These are phyloP conservation scores for Plasmodium cynomolgi DNA, from an alignment of 169 alveolate genomes.

Conservation along the genomic window DNA sequence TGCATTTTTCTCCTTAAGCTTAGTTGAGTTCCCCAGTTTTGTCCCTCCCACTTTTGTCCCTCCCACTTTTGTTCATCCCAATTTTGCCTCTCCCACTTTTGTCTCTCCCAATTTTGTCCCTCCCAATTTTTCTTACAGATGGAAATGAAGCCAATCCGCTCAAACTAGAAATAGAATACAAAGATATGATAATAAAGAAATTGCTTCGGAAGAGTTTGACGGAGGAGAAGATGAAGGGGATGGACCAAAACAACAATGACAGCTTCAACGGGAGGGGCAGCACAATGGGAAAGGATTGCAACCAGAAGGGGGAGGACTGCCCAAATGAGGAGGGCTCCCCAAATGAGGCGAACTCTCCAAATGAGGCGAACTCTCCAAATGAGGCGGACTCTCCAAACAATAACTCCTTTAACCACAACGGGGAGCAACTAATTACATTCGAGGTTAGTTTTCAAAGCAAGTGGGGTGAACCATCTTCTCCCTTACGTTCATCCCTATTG, in stretches of 20 bases:
- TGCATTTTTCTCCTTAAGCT: neutral
- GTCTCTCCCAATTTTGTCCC: neutral
- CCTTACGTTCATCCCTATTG: neutral
- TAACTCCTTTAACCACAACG: neutral
- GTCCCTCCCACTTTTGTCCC: neutral
- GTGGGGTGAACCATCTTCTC: neutral
- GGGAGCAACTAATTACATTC: neutral
- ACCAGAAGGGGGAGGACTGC: neutral
- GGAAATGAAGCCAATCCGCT: neutral
- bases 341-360: too few relatives aligned
- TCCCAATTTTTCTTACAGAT: conserved; percentile 1
- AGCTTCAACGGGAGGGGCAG: neutral
- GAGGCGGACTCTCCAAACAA: neutral
- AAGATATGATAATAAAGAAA: conserved; percentile 67
- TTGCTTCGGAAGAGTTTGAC: conserved; percentile 6
- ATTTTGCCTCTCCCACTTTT: neutral
- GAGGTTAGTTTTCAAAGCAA: neutral
- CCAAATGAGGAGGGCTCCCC: neutral
- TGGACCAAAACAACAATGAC: neutral
- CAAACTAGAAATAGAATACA: conserved; percentile 62
- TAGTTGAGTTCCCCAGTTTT: neutral
- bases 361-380: neutral
- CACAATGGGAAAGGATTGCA: neutral
- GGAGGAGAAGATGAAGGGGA: neutral
- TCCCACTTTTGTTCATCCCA: too few relatives aligned